These are phyloP conservation scores for Ocimum tenuiflorum DNA, from an alignment of 257 asterid species.

Conservation along the genomic window DNA sequence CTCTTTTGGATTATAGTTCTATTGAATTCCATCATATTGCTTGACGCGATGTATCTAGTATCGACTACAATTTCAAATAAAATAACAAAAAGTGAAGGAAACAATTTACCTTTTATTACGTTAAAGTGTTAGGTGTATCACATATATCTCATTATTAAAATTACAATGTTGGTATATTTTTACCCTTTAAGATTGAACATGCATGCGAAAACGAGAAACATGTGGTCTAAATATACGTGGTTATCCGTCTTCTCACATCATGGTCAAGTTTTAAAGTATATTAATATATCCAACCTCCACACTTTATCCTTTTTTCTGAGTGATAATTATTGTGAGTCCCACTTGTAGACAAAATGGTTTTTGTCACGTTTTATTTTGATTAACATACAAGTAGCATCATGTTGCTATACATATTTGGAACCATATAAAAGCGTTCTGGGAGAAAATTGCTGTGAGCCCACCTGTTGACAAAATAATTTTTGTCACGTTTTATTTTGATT, in stretches of 20 bases:
- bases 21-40: too few species aligned
- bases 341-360: neutral
- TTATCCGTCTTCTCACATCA: neutral
- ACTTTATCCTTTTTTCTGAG: neutral
- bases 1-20: too few species aligned
- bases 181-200: neutral
- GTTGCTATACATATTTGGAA: too few species aligned
- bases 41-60: too few species aligned
- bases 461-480: too few species aligned
- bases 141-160: neutral
- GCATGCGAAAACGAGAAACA: neutral
- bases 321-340: neutral
- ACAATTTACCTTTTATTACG: too few species aligned
- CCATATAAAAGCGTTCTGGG: too few species aligned
- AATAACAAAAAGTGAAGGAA: too few species aligned
- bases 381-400: neutral
- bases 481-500: too few species aligned
- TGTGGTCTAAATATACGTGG: conserved; percentile 5
- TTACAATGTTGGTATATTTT: neutral
- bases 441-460: too few species aligned
- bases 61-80: too few species aligned
- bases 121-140: neutral
- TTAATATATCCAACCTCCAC: neutral
- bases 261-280: neutral
- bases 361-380: neutral